Evolutionary conservation across 2,329 filamentous ascomycete species (phyloP), one percentile per base, ranked within the genome.

Genomic region (Paracamarosporium sp.): DNA sequence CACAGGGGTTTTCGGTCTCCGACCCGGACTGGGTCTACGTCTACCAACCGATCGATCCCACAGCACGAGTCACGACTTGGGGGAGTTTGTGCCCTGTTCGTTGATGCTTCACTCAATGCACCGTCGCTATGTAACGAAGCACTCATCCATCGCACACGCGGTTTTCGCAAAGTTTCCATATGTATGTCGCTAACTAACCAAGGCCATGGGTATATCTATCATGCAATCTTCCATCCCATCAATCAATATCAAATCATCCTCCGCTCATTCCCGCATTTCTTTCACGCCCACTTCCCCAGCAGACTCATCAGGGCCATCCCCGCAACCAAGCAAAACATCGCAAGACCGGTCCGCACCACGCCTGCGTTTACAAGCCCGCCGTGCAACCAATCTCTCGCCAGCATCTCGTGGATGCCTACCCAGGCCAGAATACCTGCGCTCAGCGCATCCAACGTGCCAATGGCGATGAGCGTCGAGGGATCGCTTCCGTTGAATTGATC

Each of bases 391-490:
- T 93, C 90, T 38, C 84, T 80, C 2, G 88, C 88, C 86, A 88
- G 88, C 89, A 93, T 92, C 78, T 93, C 90, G 0, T 93, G 90
- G 1, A 93, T 76, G 1, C 89, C 89, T 1, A 93, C 90, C 89
- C 90, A 93, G n/a, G 90, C 79, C 30, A 93, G 80, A 43, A 94
- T 91, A 27, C 90, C 90, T 0, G 90, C 89, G 0, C 87, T 90
- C 9, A 93, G 70, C 5, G 90, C 88, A 72, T 93, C 88, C 1
- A 93, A 80, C 0, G 89, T 91, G 0, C 90, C 90, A 33, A 93
- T 86, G 2, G 90, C 87, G 41, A 93, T 76, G 38, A 92, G 80
- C 0, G 90, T 93, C 1, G 82, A 81, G 3, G 81, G 83, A 64
- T 91, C 85, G 65, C 90, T 92, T 4, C 89, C 90, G 66, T 93